Conservation (phyloP, 1,284 basidiomycete species). For the Heterobasidion annosum region DNA sequence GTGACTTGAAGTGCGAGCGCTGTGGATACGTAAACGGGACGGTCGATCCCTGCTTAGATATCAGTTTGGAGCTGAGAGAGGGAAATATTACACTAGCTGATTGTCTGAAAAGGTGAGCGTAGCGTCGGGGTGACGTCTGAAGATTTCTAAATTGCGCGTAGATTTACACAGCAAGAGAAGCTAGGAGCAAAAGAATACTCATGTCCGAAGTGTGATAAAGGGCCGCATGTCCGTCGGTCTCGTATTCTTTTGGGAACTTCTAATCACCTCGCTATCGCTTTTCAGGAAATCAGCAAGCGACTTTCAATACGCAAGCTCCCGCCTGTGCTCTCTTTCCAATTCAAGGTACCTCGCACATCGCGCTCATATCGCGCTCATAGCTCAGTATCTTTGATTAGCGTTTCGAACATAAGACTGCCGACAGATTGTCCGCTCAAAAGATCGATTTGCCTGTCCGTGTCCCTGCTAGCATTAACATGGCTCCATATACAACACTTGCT, state of each 20-base stretch:
- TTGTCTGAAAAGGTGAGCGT: constrained; percentile 57
- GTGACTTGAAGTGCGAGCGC: constrained; percentile 81
- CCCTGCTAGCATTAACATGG: constrained; percentile 82
- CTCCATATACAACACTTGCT: constrained; percentile 68
- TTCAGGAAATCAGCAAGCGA: constrained; percentile 74
- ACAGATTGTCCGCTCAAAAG: constrained; percentile 70
- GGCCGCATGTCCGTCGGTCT: constrained; percentile 40
- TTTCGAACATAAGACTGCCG: constrained; percentile 81
- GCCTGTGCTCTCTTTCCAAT: constrained; percentile 88
- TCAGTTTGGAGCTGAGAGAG: constrained; percentile 74
- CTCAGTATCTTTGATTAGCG: constrained; percentile 39
- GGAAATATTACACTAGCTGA: constrained; percentile 52
- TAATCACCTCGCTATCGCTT: constrained; percentile 6
- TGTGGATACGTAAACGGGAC: constrained; percentile 74
- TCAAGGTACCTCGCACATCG: constrained; percentile 57
- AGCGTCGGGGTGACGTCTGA: not conserved
- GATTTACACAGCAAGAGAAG: constrained; percentile 73
- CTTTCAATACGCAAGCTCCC: constrained; percentile 82
- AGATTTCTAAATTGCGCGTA: constrained; percentile 16
- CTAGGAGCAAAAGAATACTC: constrained; percentile 65
- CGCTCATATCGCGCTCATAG: not conserved
- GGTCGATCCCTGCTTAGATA: constrained; percentile 85
- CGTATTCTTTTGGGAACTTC: not conserved
- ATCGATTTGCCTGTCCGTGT: constrained; percentile 82
- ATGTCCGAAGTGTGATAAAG: constrained; percentile 66